Conservation (phyloP, 495 filamentous ascomycete genomes). For the Aeminium ludgeri region DNA sequence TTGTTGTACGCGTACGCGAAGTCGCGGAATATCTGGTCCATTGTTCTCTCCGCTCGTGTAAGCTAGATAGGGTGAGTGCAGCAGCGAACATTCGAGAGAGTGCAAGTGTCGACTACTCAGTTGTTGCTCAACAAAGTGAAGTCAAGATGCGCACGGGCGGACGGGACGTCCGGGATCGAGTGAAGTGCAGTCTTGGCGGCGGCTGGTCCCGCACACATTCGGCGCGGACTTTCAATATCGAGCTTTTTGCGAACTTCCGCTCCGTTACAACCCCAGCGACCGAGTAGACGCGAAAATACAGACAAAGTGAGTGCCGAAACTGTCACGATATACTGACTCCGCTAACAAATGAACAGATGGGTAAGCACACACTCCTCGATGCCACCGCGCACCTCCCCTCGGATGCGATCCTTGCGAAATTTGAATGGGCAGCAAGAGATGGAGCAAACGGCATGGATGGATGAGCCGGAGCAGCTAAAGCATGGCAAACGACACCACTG, state of each 20-base stretch:
- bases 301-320: constrained; percentile 7
- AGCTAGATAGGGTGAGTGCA: too few species aligned
- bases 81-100: too few species aligned
- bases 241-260: constrained; percentile 2
- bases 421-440: constrained; percentile 3
- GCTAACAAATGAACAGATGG: constrained; percentile 29
- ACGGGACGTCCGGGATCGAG: too few species aligned
- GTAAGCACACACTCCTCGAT: constrained; percentile 28
- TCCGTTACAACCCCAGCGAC: constrained; percentile 11
- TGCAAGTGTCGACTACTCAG: too few species aligned
- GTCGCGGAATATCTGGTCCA: constrained; percentile 41
- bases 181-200: constrained; percentile 2
- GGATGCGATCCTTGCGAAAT: background rate
- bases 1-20: constrained; percentile 29
- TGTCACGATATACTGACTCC: background rate
- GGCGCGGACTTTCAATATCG: constrained; percentile 2
- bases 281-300: constrained; percentile 10
- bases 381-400: too few species aligned
- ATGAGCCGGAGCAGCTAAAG: background rate
- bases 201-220: constrained; percentile 1
- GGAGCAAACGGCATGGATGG: background rate
- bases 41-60: too few species aligned
- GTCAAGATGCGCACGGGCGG: too few species aligned
- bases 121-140: too few species aligned
- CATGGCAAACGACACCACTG: constrained; percentile 1